phyloP scores from a whole-genome alignment of 352 stramenopile genomes.

The Pythium scleroteichum region DNA sequence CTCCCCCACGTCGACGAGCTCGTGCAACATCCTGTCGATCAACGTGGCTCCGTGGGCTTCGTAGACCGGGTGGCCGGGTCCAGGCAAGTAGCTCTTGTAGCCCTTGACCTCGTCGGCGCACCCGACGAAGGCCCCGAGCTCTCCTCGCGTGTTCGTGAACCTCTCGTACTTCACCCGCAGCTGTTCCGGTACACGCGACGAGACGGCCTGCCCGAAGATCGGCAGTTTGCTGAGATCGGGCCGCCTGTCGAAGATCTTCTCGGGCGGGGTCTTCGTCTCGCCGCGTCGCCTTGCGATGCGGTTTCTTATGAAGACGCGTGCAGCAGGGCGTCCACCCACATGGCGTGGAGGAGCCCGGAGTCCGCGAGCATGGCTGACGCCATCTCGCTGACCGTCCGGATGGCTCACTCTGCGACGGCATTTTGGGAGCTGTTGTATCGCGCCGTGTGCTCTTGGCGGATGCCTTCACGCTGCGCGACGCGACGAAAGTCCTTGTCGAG shows the following conservation, averaged over 20 bases:
- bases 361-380: constrained; percentile 6
- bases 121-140: constrained; percentile 11
- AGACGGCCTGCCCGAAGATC: constrained; percentile 10
- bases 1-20: neutral
- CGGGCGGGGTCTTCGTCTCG: neutral
- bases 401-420: constrained; percentile 4
- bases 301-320: constrained; percentile 12
- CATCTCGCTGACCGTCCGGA: constrained; percentile 12
- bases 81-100: constrained; percentile 1
- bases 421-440: constrained; percentile 7
- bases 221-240: constrained; percentile 1
- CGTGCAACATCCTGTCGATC: constrained; percentile 13
- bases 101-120: constrained; percentile 9
- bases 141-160: neutral
- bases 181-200: neutral
- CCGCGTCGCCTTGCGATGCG: neutral
- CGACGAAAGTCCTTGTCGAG: neutral
- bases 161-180: neutral
- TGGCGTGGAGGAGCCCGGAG: neutral
- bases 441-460: constrained; percentile 4
- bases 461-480: neutral
- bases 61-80: neutral
- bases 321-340: neutral
- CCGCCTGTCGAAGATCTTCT: neutral
- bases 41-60: constrained; percentile 2